These are phyloP conservation scores for Wickerhamomyces sp. DNA, from an alignment of 1,139 yeast genomes.

Conservation along the genomic window DNA sequence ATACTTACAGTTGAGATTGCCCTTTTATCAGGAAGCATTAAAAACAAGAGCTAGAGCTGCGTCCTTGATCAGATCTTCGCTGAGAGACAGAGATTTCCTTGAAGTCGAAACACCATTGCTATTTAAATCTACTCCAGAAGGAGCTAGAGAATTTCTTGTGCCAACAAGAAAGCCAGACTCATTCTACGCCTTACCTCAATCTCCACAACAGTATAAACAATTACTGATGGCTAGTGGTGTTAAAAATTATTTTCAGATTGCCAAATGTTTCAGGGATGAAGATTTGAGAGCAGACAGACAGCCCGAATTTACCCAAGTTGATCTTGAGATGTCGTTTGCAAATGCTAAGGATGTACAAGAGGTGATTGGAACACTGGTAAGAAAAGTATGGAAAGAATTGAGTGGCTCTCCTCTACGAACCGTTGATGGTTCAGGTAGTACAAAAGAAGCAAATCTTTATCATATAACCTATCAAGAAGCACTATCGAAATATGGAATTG, in stretches of 20 bases:
- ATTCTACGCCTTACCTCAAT: constrained; percentile 91
- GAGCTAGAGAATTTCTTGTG: constrained; percentile 92
- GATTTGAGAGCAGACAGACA: constrained; percentile 93
- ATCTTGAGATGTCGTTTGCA: constrained; percentile 88
- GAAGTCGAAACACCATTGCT: constrained; percentile 92
- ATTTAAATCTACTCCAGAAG: constrained; percentile 96
- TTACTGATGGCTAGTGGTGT: constrained; percentile 92
- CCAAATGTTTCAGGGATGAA: constrained; percentile 93
- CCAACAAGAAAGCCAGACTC: constrained; percentile 67
- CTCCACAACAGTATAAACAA: constrained; percentile 97
- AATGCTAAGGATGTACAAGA: constrained; percentile 60
- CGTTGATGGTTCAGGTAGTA: constrained; percentile 9
- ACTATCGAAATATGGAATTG: constrained; percentile 75
- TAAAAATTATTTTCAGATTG: constrained; percentile 80
- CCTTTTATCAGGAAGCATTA: constrained; percentile 55
- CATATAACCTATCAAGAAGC: constrained; percentile 47
- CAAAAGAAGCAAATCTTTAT: not conserved
- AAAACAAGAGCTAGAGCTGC: constrained; percentile 61
- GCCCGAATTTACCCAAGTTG: constrained; percentile 96
- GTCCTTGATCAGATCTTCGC: constrained; percentile 44
- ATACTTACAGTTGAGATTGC: constrained; percentile 71
- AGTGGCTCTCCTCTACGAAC: constrained; percentile 21
- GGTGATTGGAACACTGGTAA: constrained; percentile 58
- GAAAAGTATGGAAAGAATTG: constrained; percentile 50
- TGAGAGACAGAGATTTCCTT: constrained; percentile 50